Base-by-base conservation (phyloP, 2,329 filamentous ascomycete species). In the Botrytis fragariae region DNA sequence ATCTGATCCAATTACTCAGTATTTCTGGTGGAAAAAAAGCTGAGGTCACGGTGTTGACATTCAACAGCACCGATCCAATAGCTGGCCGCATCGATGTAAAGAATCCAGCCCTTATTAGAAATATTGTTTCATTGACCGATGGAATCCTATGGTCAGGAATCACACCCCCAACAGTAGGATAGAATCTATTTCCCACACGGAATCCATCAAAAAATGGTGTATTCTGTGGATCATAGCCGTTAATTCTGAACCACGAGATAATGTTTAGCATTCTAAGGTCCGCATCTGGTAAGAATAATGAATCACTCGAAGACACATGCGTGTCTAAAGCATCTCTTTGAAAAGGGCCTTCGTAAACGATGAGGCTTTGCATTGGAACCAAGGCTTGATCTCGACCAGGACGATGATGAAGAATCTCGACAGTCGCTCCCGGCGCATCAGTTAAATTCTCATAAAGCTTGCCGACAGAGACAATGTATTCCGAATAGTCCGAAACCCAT, bases 31-130 rank as follows among this genome's bases (percentile, higher is more conserved):
- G 69, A 35, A 51, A 77, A 51, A 77, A 77, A 20, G 74, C 74
- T 12, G 75, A 69, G 4, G 74, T 74, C 32, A 54, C 54, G 18
- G 35, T 68, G n/a, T 74, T 76, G 61, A 76, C 67, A 48, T 75
- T 76, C 16, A 77, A 39, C 8, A 73, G 48, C 8, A 77, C 64
- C n/a, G 67, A 71, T 4, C 65, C 69, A 22, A 71, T 12, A 10
- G 74, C 76, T 22, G 76, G 73, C 12, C 75, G 51, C 44, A 75
- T 65, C 6, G 76, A 77, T 12, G 51, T 65, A n/a, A 72, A 75
- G 39, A 73, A 76, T 5, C 75, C 75, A 14, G 59, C 72, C 42
- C 45, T 44, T 3, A 73, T 29, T 1, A 37, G 4, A 32, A 73
- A 73, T 18, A 22, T 39, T 35, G 22, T 8, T 0, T n/a, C 29